Conservation (phyloP, 2,329 filamentous ascomycete genomes). For the Penicillium corylophilum region DNA sequence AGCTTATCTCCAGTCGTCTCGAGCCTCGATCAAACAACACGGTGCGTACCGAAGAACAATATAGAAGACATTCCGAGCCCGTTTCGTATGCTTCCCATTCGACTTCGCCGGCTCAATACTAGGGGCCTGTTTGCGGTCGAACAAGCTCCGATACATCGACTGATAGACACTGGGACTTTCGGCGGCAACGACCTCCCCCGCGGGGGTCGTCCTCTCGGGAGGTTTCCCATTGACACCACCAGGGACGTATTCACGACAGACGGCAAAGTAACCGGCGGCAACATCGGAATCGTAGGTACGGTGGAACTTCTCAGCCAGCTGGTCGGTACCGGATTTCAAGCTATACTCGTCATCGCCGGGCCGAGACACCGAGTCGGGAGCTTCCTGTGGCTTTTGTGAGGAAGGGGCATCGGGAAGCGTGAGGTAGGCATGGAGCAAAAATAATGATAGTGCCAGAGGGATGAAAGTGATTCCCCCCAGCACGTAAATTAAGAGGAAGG, state of each 20-base stretch:
- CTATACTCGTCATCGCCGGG: constrained; percentile 64
- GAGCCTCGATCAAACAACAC: not conserved
- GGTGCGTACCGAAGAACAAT: constrained; percentile 73
- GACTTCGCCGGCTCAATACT: constrained; percentile 54
- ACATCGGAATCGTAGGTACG: constrained; percentile 69
- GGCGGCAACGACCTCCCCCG: constrained; percentile 72
- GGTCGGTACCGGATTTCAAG: constrained; percentile 61
- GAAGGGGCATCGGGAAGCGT: constrained; percentile 55
- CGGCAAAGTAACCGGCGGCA: constrained; percentile 90
- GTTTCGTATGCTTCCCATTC: constrained; percentile 52
- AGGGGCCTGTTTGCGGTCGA: constrained; percentile 70
- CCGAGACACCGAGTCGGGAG: constrained; percentile 42
- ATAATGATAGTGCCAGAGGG: constrained; percentile 63
- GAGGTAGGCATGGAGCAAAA: constrained; percentile 67
- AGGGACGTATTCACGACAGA: constrained; percentile 87
- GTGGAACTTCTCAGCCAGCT: constrained; percentile 61
- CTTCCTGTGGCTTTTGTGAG: constrained; percentile 36
- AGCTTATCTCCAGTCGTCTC: constrained; percentile 2
- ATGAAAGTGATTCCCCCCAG: constrained; percentile 86
- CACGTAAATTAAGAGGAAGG: constrained; percentile 73
- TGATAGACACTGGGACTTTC: constrained; percentile 95
- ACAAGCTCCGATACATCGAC: constrained; percentile 95
- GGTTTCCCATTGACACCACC: constrained; percentile 91
- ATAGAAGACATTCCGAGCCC: constrained; percentile 85
- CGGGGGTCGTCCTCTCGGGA: constrained; percentile 78